Conservation (phyloP, 371 early-diverging fungal species). For the Sporodiniella umbellata region DNA sequence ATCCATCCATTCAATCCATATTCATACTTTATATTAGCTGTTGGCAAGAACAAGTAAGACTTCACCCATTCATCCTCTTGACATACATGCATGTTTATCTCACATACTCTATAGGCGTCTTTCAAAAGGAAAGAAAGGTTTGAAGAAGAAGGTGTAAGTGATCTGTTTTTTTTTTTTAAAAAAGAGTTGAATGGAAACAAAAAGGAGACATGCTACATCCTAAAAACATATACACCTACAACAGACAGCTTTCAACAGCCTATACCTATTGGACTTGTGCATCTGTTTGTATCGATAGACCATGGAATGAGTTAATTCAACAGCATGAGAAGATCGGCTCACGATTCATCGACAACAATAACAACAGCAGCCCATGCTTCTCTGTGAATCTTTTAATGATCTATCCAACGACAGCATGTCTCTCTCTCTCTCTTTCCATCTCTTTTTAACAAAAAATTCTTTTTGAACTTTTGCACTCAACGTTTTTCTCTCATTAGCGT, state of each 20-base stretch:
- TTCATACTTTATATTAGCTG: conserved; percentile 52
- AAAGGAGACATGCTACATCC: not conserved
- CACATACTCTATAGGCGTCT: conserved; percentile 53
- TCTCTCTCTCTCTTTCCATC: not conserved
- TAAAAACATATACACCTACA: no score
- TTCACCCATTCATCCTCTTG: not conserved
- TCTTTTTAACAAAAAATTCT: not conserved
- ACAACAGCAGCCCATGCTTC: no score
- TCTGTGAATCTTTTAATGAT: no score
- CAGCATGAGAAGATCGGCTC: not conserved
- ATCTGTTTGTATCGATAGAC: no score
- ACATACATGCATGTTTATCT: conserved; percentile 6
- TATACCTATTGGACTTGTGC: no score
- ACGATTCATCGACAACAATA: no score
- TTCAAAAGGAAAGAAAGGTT: conserved; percentile 95
- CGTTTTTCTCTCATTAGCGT: no score
- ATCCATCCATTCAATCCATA: conserved; percentile 14
- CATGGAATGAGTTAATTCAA: no score
- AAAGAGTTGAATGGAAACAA: conserved; percentile 3
- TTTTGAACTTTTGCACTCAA: not conserved
- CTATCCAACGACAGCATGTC: not conserved
- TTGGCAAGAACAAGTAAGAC: conserved; percentile 94
- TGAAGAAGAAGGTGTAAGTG: conserved; percentile 96
- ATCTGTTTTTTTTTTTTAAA: not conserved
- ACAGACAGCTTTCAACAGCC: no score